Base-by-base conservation (phyloP, 2,329 filamentous ascomycete genomes). In the Aspergillus sp. region DNA sequence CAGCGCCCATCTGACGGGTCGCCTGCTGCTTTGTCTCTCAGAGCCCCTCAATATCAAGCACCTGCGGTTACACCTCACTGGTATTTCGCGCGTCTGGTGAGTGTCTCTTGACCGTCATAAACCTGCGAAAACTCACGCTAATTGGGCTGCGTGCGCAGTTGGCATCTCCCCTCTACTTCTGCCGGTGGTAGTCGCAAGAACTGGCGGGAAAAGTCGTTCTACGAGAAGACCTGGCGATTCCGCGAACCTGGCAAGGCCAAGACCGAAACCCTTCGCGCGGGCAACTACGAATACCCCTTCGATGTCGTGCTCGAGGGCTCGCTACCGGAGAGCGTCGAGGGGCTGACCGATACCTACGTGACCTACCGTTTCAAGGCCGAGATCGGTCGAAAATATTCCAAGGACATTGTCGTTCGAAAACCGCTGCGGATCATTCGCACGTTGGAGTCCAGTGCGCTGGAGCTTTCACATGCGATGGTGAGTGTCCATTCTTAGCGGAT, bases 311-410 rank as follows among this genome's bases (percentile, higher is more conserved):
- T 91, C n/a, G 78, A 84, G 10, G 86, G 86, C 4, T 64, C 66
- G 8, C 60, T 79, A 62, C 79, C 88, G 12, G 93, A 97, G 75
- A 95, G 88, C 61, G 80, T 98, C 36, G 93, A 97, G 69, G 93
- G 93, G 3, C 74, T 97, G 47, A 77, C 80, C 47, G 87, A 94
- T 57, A 90, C 86, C 10, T 91, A 85, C 69, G 83, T 97, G 50
- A 85, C 88, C 42, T 98, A 97, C 70, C 83, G 86, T 55, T 76
- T 98, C 60, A 94, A 94, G 68, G 93, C 91, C 1, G 90, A 88
- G 44, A 83, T 97, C 43, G 86, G 90, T 49, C 87, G 89, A 51
- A 94, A 93, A 72, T 82, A 96, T 59, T 83, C 85, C 59, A 91
- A 94, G 72, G 89, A 95, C 63, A 74, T 94, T 43, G 81, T 86